A percentile compares a stretch with the other conserved stretches of the same genome.
These are phyloP conservation scores for Pogostemon cablin DNA, from an alignment of 257 asterid species.

Conservation along the genomic window DNA sequence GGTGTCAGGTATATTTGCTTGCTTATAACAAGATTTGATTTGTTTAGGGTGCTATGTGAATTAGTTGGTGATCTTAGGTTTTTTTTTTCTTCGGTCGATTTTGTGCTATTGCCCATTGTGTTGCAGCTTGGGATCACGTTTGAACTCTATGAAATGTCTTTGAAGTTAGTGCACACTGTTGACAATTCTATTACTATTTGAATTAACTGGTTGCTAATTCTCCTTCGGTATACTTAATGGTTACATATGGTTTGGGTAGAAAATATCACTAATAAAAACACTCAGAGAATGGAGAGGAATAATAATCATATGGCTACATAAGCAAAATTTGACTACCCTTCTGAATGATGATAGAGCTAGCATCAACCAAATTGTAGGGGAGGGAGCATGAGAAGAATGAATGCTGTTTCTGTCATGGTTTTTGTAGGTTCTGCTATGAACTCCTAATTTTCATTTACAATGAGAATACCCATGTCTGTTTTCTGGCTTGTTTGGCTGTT, in stretches of 20 bases:
- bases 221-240: slow-evolving; percentile 8
- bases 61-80: background rate
- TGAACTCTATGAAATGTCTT: background rate
- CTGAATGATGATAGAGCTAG: background rate
- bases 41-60: background rate
- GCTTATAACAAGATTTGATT: background rate
- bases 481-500: background rate
- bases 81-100: background rate
- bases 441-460: background rate
- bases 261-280: background rate
- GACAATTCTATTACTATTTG: background rate
- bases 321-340: background rate
- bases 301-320: slow-evolving; percentile 1
- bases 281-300: background rate
- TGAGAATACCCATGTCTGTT: slow-evolving; percentile 3
- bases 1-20: slow-evolving; percentile 67
- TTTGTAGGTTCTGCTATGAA: background rate
- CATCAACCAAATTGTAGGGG: background rate
- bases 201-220: slow-evolving; percentile 7
- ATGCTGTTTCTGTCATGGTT: background rate
- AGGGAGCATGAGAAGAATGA: background rate
- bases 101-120: background rate
- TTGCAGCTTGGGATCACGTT: background rate
- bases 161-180: background rate
- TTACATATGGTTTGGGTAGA: background rate